A percentile compares a stretch with the other conserved stretches of the same genome.
phyloP scores from a whole-genome alignment of 2,329 filamentous ascomycete species.

The Xylariaceae sp. region DNA sequence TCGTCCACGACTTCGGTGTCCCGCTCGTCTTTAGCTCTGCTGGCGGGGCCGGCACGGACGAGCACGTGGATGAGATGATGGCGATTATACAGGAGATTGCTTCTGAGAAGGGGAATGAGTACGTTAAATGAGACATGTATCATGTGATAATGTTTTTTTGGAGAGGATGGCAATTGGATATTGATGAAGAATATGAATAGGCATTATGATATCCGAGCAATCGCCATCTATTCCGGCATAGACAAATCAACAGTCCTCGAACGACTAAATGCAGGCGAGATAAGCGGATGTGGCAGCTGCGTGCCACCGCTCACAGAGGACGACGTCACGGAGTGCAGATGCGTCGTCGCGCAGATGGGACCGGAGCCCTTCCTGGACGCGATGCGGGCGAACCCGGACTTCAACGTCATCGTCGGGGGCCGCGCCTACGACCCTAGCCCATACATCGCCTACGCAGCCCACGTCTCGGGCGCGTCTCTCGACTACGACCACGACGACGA shows the following conservation, averaged over 20 bases:
- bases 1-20: slow-evolving; percentile 31
- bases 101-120: slow-evolving; percentile 23
- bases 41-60: slow-evolving; percentile 43
- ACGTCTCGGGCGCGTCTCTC: slow-evolving; percentile 16
- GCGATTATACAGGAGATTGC: slow-evolving; percentile 36
- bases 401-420: slow-evolving; percentile 43
- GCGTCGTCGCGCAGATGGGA: slow-evolving; percentile 40
- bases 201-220: slow-evolving; percentile 29
- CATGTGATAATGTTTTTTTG: no score
- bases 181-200: no score
- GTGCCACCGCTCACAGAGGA: slow-evolving; percentile 35
- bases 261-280: slow-evolving; percentile 15
- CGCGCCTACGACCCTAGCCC: slow-evolving; percentile 38
- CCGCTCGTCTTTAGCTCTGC: slow-evolving; percentile 40
- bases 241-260: slow-evolving; percentile 24
- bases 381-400: slow-evolving; percentile 25
- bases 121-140: no score
- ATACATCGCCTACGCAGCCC: slow-evolving; percentile 35
- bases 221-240: slow-evolving; percentile 37
- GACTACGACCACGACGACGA: slow-evolving; percentile 10
- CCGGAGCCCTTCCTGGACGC: slow-evolving; percentile 37
- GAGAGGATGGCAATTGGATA: no score
- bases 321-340: slow-evolving; percentile 34
- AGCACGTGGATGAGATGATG: slow-evolving; percentile 37
- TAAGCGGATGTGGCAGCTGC: slow-evolving; percentile 35